Conservation (phyloP, 208 protist species). For the Trichomonas gallinae region DNA sequence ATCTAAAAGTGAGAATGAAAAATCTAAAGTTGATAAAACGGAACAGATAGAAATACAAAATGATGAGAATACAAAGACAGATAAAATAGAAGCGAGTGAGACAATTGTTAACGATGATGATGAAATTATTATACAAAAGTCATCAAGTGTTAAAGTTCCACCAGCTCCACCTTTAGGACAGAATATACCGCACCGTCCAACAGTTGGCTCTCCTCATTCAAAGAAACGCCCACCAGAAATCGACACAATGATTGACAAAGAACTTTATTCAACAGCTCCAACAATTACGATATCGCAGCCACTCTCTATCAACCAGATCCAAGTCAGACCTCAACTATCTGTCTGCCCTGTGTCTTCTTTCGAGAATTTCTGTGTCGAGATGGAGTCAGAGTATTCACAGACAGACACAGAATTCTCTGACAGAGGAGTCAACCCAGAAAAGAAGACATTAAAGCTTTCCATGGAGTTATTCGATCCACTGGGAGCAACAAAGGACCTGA, state of each 20-base stretch:
- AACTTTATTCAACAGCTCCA: background rate
- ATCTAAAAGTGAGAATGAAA: background rate
- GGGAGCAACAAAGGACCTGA: background rate
- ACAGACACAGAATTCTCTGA: background rate
- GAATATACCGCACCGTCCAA: background rate
- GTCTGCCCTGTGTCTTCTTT: background rate
- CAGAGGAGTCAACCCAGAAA: background rate
- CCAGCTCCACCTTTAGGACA: background rate
- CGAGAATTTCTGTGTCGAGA: background rate
- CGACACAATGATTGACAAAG: background rate
- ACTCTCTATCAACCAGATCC: too few relatives aligned
- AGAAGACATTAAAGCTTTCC: background rate
- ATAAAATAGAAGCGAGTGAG: background rate
- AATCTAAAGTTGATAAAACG: background rate
- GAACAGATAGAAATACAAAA: background rate
- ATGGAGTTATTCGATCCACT: background rate
- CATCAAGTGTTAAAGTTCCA: background rate
- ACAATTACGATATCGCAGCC: background rate
- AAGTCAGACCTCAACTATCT: background rate
- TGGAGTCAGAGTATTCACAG: background rate
- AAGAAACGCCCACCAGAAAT: background rate
- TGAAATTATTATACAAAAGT: background rate
- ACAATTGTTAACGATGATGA: background rate
- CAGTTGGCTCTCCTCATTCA: background rate
- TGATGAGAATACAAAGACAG: background rate